A percentile compares a stretch with the other conserved stretches of the same genome.
phyloP scores from a whole-genome alignment of 257 asterid species.

The Scutellaria baicalensis region DNA sequence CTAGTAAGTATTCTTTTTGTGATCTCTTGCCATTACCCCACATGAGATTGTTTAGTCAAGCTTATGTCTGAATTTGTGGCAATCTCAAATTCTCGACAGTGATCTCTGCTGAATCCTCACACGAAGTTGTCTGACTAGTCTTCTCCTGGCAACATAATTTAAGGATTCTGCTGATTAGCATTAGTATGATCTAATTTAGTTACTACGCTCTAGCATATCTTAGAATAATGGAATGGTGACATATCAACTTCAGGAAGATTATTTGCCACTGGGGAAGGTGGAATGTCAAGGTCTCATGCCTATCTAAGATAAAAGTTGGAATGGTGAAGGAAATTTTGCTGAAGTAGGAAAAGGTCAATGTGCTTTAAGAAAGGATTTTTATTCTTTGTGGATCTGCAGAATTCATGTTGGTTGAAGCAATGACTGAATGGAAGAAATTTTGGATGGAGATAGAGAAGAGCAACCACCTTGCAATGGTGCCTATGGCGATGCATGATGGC shows the following conservation, averaged over 20 bases:
- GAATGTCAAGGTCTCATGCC: neutral
- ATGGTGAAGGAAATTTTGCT: neutral
- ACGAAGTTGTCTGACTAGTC: neutral
- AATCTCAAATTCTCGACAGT: neutral
- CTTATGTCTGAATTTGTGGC: slow-evolving; percentile 7
- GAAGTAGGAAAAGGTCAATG: neutral
- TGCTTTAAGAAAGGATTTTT: slow-evolving; percentile 2
- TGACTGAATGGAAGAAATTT: neutral
- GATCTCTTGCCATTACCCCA: slow-evolving; percentile 9
- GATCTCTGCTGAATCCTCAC: too few species aligned
- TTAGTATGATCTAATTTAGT: neutral
- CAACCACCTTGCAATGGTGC: neutral
- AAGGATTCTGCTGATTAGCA: slow-evolving; percentile 2
- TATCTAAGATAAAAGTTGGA: neutral
- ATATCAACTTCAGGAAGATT: slow-evolving; percentile 5
- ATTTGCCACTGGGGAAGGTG: slow-evolving; percentile 3
- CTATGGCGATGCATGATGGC: neutral
- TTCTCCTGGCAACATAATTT: neutral
- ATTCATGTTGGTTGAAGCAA: slow-evolving; percentile 9
- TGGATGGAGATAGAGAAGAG: slow-evolving; percentile 3
- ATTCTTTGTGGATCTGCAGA: slow-evolving; percentile 8
- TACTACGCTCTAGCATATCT: neutral
- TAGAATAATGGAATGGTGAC: neutral
- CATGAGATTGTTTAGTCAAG: slow-evolving; percentile 7
- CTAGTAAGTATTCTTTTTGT: slow-evolving; percentile 18